phyloP scores from a whole-genome alignment of 768 basidiomycete species.

The Naganishia randhawae region DNA sequence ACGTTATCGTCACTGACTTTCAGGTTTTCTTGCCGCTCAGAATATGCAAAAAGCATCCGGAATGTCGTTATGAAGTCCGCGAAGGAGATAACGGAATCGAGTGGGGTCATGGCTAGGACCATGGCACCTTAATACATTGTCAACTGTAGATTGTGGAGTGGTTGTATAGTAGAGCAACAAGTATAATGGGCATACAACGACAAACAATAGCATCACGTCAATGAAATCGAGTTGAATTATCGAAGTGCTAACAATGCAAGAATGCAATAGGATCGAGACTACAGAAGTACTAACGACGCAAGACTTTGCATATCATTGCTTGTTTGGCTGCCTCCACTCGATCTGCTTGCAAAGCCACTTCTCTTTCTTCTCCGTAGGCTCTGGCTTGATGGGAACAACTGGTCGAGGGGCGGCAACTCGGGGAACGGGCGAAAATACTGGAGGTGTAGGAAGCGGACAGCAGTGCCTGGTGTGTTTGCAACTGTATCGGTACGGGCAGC shows the following conservation, averaged over 20 bases:
- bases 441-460: background rate
- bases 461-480: background rate
- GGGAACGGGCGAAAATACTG: background rate
- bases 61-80: conserved; percentile 19
- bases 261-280: background rate
- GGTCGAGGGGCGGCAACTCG: background rate
- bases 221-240: too few species aligned
- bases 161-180: background rate
- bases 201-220: background rate
- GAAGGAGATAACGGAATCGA: conserved; percentile 5
- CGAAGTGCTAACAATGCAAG: background rate
- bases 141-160: background rate
- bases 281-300: background rate
- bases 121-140: background rate
- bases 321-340: background rate
- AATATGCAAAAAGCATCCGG: conserved; percentile 29
- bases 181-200: background rate
- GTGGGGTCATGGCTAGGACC: conserved; percentile 24
- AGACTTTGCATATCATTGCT: background rate
- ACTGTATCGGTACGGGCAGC: background rate
- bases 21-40: background rate
- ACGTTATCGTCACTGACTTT: background rate
- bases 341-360: background rate
- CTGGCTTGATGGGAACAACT: background rate
- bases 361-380: background rate